These are phyloP conservation scores for Paecilomyces sp. DNA, from an alignment of 2,329 filamentous ascomycete genomes.

Conservation along the genomic window DNA sequence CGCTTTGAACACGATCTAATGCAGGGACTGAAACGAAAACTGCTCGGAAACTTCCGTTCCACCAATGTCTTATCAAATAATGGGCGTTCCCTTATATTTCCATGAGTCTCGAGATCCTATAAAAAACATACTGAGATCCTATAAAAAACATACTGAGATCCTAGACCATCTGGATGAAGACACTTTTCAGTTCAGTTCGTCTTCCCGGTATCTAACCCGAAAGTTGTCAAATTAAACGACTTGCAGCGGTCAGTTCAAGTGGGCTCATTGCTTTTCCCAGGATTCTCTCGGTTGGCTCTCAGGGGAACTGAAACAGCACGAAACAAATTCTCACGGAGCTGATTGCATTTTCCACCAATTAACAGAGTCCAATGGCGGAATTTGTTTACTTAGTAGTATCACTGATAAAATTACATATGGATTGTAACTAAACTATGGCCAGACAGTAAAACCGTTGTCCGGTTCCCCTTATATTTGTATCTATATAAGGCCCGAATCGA, in stretches of 20 bases:
- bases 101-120: neutral
- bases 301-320: neutral
- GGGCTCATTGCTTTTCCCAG: neutral
- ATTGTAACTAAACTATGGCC: too few relatives aligned
- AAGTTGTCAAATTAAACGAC: neutral
- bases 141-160: too few relatives aligned
- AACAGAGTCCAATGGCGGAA: neutral
- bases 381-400: neutral
- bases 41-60: too few relatives aligned
- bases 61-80: too few relatives aligned
- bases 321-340: neutral
- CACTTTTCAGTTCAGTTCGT: neutral
- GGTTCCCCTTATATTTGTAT: too few relatives aligned
- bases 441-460: too few relatives aligned
- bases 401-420: too few relatives aligned
- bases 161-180: neutral
- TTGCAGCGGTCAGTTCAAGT: neutral
- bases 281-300: neutral
- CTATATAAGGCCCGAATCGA: too few relatives aligned
- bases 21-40: too few relatives aligned
- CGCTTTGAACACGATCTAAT: too few relatives aligned
- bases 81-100: neutral
- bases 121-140: too few relatives aligned
- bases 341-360: neutral
- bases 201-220: neutral